Conservation (phyloP, 2,329 filamentous ascomycete species). For the Sphaerulina populicola region DNA sequence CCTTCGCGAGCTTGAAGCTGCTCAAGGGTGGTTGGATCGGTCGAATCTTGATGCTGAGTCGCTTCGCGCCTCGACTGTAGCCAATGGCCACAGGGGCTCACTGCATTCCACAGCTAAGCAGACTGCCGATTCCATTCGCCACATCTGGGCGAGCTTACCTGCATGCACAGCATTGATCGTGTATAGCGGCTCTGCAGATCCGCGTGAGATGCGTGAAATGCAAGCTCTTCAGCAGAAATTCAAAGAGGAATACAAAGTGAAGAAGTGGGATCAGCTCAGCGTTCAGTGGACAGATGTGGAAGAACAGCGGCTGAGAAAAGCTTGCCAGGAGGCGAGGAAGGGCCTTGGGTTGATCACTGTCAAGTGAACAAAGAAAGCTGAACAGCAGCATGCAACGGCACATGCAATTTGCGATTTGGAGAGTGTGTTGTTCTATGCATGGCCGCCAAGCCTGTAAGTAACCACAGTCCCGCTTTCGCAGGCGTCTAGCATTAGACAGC, state of each 20-base stretch:
- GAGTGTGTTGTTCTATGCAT: not conserved
- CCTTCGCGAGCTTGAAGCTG: conserved; percentile 52
- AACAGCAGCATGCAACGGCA: not conserved
- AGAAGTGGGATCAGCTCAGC: conserved; percentile 55
- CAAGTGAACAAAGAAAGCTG: conserved; percentile 35
- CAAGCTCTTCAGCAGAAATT: conserved; percentile 50
- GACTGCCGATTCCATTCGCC: conserved; percentile 45
- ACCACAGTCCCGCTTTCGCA: not conserved
- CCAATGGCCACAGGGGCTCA: conserved; percentile 8
- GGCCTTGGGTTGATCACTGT: conserved; percentile 53
- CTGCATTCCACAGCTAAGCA: conserved; percentile 43
- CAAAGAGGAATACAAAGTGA: conserved; percentile 49
- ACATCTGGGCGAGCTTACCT: conserved; percentile 50
- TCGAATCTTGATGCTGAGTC: conserved; percentile 39
- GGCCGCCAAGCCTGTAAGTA: not conserved
- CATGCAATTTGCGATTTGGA: not conserved
- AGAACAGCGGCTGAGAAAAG: conserved; percentile 50
- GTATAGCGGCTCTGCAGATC: conserved; percentile 57
- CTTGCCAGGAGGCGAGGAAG: conserved; percentile 49
- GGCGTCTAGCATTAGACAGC: not conserved
- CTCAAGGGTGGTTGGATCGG: conserved; percentile 53
- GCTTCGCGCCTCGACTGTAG: conserved; percentile 24
- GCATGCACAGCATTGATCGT: conserved; percentile 54
- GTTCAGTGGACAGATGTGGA: conserved; percentile 59
- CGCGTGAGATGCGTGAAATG: conserved; percentile 48